These are phyloP conservation scores for Calophaca sinica DNA, from an alignment of 306 rosid genomes.

Conservation along the genomic window DNA sequence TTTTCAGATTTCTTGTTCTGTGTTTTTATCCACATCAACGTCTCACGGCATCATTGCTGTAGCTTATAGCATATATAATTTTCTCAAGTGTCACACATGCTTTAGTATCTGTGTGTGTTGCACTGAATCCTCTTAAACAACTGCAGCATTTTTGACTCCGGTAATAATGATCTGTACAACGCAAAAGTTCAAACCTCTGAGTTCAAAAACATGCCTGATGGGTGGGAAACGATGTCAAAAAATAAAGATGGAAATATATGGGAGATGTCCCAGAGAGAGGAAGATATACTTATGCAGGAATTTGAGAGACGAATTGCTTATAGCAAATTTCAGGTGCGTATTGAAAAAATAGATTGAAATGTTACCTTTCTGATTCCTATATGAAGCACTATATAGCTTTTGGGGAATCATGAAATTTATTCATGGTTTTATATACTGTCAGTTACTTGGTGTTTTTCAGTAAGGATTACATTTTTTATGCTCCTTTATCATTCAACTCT, in stretches of 20 bases:
- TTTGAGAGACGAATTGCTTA: constrained; percentile 91
- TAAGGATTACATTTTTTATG: not conserved
- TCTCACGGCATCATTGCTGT: not conserved
- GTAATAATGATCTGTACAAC: constrained; percentile 62
- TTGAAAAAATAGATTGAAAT: constrained; percentile 11
- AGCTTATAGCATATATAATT: not conserved
- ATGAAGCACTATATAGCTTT: constrained; percentile 6
- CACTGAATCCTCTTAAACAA: constrained; percentile 31
- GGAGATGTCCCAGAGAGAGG: constrained; percentile 99
- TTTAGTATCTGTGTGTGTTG: constrained; percentile 33
- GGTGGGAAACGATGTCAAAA: constrained; percentile 93
- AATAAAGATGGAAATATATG: constrained; percentile 79
- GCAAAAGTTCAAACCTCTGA: constrained; percentile 65
- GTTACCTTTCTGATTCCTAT: constrained; percentile 18
- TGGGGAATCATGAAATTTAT: not conserved
- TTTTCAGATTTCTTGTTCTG: not conserved
- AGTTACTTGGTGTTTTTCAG: constrained; percentile 6
- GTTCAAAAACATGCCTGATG: constrained; percentile 87
- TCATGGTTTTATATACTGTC: constrained; percentile 3
- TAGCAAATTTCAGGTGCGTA: constrained; percentile 88
- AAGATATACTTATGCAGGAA: constrained; percentile 93
- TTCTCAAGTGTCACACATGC: constrained; percentile 19
- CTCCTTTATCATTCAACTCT: not conserved
- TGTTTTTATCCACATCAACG: not conserved
- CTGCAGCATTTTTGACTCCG: constrained; percentile 79